Percentiles rank a stretch among this genome's conserved stretches.
Conservation (phyloP, 768 basidiomycete genomes). For the Rubroboletus satanas region DNA sequence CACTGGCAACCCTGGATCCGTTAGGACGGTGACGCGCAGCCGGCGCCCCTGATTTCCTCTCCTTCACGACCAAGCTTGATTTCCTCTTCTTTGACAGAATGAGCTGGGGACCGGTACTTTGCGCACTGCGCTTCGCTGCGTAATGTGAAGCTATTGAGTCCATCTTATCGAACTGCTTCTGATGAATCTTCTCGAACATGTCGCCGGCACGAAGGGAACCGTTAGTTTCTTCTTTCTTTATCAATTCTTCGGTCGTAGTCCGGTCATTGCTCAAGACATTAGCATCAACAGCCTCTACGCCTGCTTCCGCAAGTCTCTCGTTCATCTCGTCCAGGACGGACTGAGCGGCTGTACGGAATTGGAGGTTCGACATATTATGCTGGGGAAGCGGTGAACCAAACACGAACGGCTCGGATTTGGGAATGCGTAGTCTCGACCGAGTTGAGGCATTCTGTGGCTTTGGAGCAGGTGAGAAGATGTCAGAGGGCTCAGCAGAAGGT, state of each 20-base stretch:
- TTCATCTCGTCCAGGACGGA: slow-evolving; percentile 83
- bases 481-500: slow-evolving; percentile 31
- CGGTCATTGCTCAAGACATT: slow-evolving; percentile 40
- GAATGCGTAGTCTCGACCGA: slow-evolving; percentile 22
- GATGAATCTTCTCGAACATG: slow-evolving; percentile 58
- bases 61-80: slow-evolving; percentile 46
- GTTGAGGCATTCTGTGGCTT: slow-evolving; percentile 16
- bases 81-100: slow-evolving; percentile 40
- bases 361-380: slow-evolving; percentile 57
- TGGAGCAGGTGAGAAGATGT: slow-evolving; percentile 41
- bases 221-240: slow-evolving; percentile 19
- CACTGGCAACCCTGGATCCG: slow-evolving; percentile 25
- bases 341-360: slow-evolving; percentile 64
- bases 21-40: slow-evolving; percentile 20
- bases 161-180: slow-evolving; percentile 70
- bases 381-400: slow-evolving; percentile 75
- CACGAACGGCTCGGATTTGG: slow-evolving; percentile 51
- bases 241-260: slow-evolving; percentile 2
- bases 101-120: slow-evolving; percentile 17
- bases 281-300: slow-evolving; percentile 46
- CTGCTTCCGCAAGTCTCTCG: slow-evolving; percentile 55
- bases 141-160: slow-evolving; percentile 63
- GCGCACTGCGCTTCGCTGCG: slow-evolving; percentile 37
- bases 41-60: slow-evolving; percentile 19
- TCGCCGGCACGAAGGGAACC: slow-evolving; percentile 24